phyloP scores from a whole-genome alignment of 169 alveolate genomes.

The Besnoitia besnoiti region DNA sequence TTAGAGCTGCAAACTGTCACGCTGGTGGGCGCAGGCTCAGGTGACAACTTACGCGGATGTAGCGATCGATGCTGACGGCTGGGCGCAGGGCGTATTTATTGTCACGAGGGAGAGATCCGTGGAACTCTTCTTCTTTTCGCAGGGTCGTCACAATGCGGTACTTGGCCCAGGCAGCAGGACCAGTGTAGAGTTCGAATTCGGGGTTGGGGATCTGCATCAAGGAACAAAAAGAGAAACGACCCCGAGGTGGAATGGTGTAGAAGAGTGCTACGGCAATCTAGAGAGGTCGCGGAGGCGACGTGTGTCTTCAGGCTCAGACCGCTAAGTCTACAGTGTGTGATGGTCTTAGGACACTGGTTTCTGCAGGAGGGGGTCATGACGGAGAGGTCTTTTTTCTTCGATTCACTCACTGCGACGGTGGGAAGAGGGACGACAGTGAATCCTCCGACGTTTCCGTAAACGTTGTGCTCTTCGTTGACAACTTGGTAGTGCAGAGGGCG shows the following conservation, averaged over 20 bases:
- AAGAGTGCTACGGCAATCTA: too few relatives aligned
- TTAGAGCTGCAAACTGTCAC: background rate
- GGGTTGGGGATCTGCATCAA: slow-evolving; percentile 69
- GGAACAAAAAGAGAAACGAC: background rate
- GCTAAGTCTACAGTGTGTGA: too few relatives aligned
- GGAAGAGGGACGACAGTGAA: slow-evolving; percentile 68
- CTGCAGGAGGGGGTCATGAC: too few relatives aligned
- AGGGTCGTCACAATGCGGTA: slow-evolving; percentile 74
- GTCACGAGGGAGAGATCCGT: slow-evolving; percentile 77
- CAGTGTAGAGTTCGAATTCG: slow-evolving; percentile 74
- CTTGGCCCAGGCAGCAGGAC: slow-evolving; percentile 80
- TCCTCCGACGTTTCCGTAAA: slow-evolving; percentile 78
- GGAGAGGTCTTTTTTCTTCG: too few relatives aligned
- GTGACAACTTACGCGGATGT: slow-evolving; percentile 51
- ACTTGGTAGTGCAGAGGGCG: slow-evolving; percentile 74
- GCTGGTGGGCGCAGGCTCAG: background rate
- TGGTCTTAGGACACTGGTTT: too few relatives aligned
- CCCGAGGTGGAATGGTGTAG: background rate
- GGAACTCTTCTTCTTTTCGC: slow-evolving; percentile 72
- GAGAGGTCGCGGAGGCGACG: too few relatives aligned
- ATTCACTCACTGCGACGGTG: slow-evolving; percentile 56
- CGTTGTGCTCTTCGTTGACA: slow-evolving; percentile 71
- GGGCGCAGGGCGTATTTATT: slow-evolving; percentile 77
- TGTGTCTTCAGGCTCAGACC: too few relatives aligned
- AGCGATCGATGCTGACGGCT: slow-evolving; percentile 77